Percentiles rank a stretch among this genome's conserved stretches.
phyloP scores from a whole-genome alignment of 768 basidiomycete species.

The Cytidiella melzeri region DNA sequence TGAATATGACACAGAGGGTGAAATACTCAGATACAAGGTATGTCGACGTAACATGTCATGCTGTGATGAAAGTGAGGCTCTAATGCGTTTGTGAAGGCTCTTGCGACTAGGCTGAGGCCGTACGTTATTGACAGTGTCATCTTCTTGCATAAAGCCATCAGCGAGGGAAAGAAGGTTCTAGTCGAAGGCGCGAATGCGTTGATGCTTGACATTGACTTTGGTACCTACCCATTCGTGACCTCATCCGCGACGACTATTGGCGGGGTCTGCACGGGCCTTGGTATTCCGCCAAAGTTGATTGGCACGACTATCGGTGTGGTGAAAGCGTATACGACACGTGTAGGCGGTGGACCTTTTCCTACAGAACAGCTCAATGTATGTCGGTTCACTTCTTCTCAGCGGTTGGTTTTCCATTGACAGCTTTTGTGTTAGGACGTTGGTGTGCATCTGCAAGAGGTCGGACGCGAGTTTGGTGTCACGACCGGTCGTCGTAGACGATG shows the following conservation, averaged over 20 bases:
- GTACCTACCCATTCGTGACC: conserved; percentile 97
- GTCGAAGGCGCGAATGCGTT: conserved; percentile 98
- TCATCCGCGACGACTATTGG: conserved; percentile 91
- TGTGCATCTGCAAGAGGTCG: conserved; percentile 87
- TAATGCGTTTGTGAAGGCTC: conserved; percentile 40
- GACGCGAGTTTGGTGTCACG: conserved; percentile 85
- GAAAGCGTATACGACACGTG: conserved; percentile 97
- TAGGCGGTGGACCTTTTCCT: conserved; percentile 98
- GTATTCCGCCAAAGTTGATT: conserved; percentile 85
- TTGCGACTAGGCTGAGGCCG: conserved; percentile 80
- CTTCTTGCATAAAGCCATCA: conserved; percentile 78
- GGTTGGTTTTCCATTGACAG: conserved; percentile 1
- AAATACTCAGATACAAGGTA: conserved; percentile 90
- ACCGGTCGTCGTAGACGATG: conserved; percentile 91
- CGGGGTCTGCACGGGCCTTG: conserved; percentile 96
- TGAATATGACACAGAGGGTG: conserved; percentile 97
- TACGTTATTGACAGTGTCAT: conserved; percentile 86
- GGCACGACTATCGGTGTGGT: conserved; percentile 89
- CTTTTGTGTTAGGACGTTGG: conserved; percentile 56
- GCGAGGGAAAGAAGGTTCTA: conserved; percentile 70
- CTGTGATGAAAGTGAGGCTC: background rate
- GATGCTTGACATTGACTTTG: conserved; percentile 97
- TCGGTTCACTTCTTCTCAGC: conserved; percentile 8
- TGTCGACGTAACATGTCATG: conserved; percentile 6
- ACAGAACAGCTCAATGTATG: conserved; percentile 88